phyloP scores from a whole-genome alignment of 208 protist species.

The Trypanosoma lewisi region DNA sequence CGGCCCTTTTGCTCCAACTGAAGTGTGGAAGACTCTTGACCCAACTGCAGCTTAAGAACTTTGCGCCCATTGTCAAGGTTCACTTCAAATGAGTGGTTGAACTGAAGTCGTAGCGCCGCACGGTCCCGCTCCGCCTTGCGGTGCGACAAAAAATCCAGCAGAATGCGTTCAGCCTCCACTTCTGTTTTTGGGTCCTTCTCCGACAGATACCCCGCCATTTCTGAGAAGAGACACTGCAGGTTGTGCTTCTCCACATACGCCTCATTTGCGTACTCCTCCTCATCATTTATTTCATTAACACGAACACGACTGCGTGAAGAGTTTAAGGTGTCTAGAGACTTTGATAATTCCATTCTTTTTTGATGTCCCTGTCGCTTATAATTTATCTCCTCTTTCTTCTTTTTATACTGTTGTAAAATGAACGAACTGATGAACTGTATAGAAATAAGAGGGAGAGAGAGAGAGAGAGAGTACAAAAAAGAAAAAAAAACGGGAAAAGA shows the following conservation, averaged over 20 bases:
- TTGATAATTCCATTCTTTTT: conserved; percentile 18
- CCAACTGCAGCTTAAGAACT: conserved; percentile 51
- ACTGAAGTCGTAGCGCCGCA: conserved; percentile 72
- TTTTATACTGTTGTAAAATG: neutral
- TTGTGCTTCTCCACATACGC: conserved; percentile 81
- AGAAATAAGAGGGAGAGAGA: conserved; percentile 3
- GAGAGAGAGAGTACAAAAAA: neutral
- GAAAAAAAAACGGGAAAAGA: conserved; percentile 10
- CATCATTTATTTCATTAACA: conserved; percentile 58
- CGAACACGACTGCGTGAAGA: conserved; percentile 61
- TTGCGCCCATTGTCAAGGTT: conserved; percentile 79
- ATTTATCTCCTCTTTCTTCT: neutral
- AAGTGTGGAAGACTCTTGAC: conserved; percentile 54
- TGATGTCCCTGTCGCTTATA: neutral
- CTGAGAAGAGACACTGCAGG: conserved; percentile 65
- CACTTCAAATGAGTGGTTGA: conserved; percentile 69
- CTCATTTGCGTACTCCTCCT: conserved; percentile 67
- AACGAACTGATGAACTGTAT: neutral
- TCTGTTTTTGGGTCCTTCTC: conserved; percentile 81
- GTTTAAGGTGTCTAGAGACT: conserved; percentile 55
- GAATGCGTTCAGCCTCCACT: conserved; percentile 64
- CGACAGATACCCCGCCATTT: conserved; percentile 68
- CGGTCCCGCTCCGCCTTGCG: conserved; percentile 76
- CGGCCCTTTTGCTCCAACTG: conserved; percentile 72
- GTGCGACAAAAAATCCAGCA: conserved; percentile 76